Conservation (phyloP, 208 protist species). For the Acanthamoeba royreba region DNA sequence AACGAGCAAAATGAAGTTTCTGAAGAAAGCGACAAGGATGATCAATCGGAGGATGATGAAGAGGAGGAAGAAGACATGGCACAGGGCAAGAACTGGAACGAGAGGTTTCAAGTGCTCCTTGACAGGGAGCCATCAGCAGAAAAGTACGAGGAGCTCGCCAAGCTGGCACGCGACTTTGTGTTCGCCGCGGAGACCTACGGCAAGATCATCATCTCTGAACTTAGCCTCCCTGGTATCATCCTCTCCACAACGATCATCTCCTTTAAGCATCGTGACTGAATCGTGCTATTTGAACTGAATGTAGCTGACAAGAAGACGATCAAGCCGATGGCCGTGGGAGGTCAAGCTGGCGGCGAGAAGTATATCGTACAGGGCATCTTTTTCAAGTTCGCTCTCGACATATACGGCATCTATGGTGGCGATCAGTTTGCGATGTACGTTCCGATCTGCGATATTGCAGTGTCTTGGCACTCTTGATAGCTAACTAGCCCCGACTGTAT, state of each 20-base stretch:
- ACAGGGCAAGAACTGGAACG: constrained; percentile 11
- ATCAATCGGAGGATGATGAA: neutral
- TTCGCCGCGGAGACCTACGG: neutral
- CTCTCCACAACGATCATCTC: no score
- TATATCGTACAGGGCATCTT: constrained; percentile 49
- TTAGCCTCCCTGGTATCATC: constrained; percentile 4
- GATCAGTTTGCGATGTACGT: constrained; percentile 10
- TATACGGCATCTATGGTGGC: constrained; percentile 6
- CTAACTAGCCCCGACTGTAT: neutral
- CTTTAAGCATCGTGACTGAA: neutral
- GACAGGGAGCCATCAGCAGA: neutral
- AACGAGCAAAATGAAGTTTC: neutral
- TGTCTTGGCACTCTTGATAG: neutral
- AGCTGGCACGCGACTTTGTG: constrained; percentile 1
- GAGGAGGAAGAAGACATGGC: neutral
- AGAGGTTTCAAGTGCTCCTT: neutral
- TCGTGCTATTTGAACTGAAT: neutral
- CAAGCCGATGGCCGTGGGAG: neutral
- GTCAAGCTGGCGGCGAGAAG: constrained; percentile 39
- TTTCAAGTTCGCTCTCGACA: constrained; percentile 55
- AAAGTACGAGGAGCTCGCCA: constrained; percentile 3
- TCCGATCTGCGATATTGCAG: neutral
- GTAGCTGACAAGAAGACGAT: constrained; percentile 44
- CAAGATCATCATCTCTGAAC: constrained; percentile 41
- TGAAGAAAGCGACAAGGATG: neutral